These are phyloP conservation scores for Fusarium burgessii DNA, from an alignment of 2,329 filamentous ascomycete species.

Conservation along the genomic window DNA sequence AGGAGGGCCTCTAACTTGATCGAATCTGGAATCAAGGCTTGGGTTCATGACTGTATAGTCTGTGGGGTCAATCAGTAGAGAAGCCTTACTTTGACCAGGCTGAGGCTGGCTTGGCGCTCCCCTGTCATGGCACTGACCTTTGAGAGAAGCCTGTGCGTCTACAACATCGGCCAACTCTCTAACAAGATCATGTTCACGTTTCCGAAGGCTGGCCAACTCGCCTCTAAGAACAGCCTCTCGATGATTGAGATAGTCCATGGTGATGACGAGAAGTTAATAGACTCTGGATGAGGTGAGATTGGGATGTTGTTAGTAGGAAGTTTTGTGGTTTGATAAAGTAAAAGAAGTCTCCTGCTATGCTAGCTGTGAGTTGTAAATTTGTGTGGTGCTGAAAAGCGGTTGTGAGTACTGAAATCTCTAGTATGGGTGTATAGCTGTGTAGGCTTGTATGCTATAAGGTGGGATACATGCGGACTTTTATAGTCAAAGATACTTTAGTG, in stretches of 20 bases:
- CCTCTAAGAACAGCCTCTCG: not conserved
- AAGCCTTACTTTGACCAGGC: not conserved
- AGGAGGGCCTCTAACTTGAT: not conserved
- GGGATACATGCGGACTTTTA: not conserved
- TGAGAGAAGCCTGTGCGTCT: rapidly evolving
- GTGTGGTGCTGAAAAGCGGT: not conserved
- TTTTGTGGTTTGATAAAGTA: too few species aligned
- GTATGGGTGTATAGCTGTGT: not conserved
- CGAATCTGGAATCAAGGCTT: not conserved
- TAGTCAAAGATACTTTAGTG: rapidly evolving
- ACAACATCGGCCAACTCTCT: not conserved
- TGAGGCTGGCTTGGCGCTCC: too few species aligned
- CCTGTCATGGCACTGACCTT: rapidly evolving
- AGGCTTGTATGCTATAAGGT: not conserved
- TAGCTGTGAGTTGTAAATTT: too few species aligned
- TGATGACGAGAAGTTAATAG: not conserved
- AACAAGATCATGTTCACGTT: not conserved
- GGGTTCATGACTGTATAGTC: rapidly evolving
- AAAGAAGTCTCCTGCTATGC: not conserved
- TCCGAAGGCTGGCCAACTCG: rapidly evolving
- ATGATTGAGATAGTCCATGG: not conserved
- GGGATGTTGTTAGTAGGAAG: not conserved
- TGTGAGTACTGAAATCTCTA: not conserved
- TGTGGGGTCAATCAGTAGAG: not conserved
- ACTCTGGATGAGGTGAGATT: too few species aligned